Conservation (phyloP, 192 early-diverging fungal species). For the Rhizophagus sp. region DNA sequence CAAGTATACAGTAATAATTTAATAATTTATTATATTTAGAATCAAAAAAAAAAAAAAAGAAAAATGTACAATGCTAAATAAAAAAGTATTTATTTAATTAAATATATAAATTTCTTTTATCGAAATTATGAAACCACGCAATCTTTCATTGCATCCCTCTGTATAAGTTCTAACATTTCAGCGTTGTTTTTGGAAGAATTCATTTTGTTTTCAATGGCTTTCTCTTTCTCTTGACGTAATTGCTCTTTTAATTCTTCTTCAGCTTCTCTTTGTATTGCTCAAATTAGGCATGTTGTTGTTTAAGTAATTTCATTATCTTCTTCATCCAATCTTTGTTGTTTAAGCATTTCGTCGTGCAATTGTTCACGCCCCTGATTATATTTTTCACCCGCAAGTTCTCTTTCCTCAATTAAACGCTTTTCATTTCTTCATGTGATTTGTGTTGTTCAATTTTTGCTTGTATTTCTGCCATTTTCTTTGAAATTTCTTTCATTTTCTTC, state of each 20-base stretch:
- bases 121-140: too few relatives aligned
- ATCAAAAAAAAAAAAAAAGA: too few relatives aligned
- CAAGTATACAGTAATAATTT: too few relatives aligned
- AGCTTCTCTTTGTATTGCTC: background rate
- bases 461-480: background rate
- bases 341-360: background rate
- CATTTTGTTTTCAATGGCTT: background rate
- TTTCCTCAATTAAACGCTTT: background rate
- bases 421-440: background rate
- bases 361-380: too few relatives aligned
- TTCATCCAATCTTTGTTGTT: background rate
- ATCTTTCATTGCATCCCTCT: too few relatives aligned
- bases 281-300: background rate
- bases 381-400: background rate
- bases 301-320: background rate
- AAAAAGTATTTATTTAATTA: too few relatives aligned
- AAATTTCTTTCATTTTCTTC: background rate
- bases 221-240: background rate
- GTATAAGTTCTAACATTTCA: background rate
- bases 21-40: too few relatives aligned
- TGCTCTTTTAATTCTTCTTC: background rate
- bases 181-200: background rate
- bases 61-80: too few relatives aligned
- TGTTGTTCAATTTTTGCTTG: background rate
- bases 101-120: too few relatives aligned